Conservation (phyloP, 2,329 filamentous ascomycete genomes). For the Dactylellina haptotyla region DNA sequence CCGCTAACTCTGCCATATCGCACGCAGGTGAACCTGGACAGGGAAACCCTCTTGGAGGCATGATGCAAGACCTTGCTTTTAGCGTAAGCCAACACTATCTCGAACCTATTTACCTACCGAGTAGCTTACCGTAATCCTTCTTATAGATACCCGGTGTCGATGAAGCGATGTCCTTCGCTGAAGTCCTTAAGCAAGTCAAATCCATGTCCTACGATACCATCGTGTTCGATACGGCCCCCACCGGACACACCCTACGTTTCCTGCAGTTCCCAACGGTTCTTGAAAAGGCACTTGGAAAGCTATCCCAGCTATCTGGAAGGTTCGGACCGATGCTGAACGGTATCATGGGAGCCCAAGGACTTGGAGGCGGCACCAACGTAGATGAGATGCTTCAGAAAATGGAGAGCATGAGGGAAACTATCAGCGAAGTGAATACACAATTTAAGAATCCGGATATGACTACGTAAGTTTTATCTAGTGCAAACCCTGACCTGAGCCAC, state of each 20-base stretch:
- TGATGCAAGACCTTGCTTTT: constrained; percentile 99
- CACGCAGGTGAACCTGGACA: constrained; percentile 56
- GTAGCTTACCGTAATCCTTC: constrained; percentile 41
- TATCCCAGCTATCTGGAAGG: constrained; percentile 90
- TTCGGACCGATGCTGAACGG: constrained; percentile 97
- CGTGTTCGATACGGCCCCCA: constrained; percentile 98
- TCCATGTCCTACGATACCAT: constrained; percentile 98
- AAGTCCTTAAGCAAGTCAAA: constrained; percentile 99
- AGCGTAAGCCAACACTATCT: constrained; percentile 70
- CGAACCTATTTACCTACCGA: background rate
- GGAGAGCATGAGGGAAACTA: constrained; percentile 90
- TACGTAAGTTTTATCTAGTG: constrained; percentile 54
- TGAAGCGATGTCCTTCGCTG: constrained; percentile 99
- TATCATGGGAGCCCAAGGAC: constrained; percentile 79
- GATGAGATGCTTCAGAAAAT: constrained; percentile 94
- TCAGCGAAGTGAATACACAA: constrained; percentile 93
- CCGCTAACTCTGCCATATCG: constrained; percentile 2
- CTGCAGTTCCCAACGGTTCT: constrained; percentile 97
- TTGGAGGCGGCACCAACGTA: constrained; percentile 64
- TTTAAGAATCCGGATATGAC: constrained; percentile 87
- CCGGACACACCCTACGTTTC: constrained; percentile 97
- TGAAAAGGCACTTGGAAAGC: constrained; percentile 97
- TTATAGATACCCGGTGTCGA: constrained; percentile 93
- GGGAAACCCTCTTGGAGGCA: constrained; percentile 75
- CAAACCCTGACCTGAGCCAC: background rate